Base-by-base conservation (phyloP, 108 stramenopile species). In the Cyclostephanos tholiformis region DNA sequence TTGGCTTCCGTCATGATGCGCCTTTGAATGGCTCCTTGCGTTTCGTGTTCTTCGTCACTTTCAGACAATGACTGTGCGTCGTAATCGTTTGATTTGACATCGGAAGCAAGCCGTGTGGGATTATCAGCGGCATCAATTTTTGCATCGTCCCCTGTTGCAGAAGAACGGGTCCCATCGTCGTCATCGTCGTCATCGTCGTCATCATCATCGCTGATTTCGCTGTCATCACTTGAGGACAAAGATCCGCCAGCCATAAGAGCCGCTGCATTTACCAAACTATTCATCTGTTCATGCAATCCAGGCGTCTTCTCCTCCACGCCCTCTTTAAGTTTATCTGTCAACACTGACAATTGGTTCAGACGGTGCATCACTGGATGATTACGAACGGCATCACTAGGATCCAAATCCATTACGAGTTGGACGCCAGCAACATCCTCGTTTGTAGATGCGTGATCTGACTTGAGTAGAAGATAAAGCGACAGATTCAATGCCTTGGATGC, bases 361-460 rank as follows among this genome's bases (percentile, higher is more conserved):
- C 94, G 85, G 30, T 69, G 78, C 72, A 93, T 85, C 10, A 96
- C 88, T 10, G 95, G 95, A 82, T 96, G 95, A 30, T 70, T 83
- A 14, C 82, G 68, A 41, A 92, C 86, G 57, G 70, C 71, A 63
- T 71, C 65, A 14, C 22, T 59, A 35, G 66, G 58, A 32, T 72
- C 63, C 36, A 39, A 43, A 23, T 82, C 77, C 17, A 79, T 38
- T 23, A 81, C 25, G 44, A 60, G 46, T 27, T 29, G 50, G 16
- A 52, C 38, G 17, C 46, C 73, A 43, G 39, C 62, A 35, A 55
- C 55, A 65, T 61, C 22, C 41, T 50, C 44, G 14, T 39, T 65
- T 51, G 41, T 41, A 29, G 68, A 75, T 23, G 67, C 53, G 39
- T 72, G 79, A 16, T 86, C 85, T 30, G 74, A 50, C 63, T 91